phyloP scores from a whole-genome alignment of 495 filamentous ascomycete genomes.

The Durotheca rogersii region DNA sequence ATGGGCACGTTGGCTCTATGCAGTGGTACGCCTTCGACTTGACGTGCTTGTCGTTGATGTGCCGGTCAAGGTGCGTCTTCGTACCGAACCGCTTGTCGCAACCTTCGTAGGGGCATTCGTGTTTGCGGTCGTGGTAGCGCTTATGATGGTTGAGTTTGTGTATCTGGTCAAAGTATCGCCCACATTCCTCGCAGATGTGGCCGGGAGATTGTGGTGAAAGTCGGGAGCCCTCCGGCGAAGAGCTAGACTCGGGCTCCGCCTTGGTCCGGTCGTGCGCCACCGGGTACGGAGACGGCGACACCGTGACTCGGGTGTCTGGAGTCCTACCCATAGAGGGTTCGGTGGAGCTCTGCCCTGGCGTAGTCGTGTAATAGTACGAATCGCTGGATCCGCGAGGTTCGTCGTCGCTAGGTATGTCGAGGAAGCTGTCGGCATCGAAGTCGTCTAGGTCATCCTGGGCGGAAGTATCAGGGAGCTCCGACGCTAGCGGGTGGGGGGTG shows the following conservation, averaged over 20 bases:
- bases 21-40: constrained; percentile 53
- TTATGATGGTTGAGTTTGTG: constrained; percentile 55
- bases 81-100: constrained; percentile 52
- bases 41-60: constrained; percentile 53
- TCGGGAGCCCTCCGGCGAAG: constrained; percentile 31
- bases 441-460: constrained; percentile 22
- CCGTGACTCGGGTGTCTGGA: constrained; percentile 43
- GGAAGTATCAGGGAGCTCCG: constrained; percentile 8
- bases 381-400: constrained; percentile 33
- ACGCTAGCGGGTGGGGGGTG: constrained; percentile 25
- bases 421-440: constrained; percentile 34
- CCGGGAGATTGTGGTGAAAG: constrained; percentile 34
- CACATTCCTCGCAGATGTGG: constrained; percentile 44
- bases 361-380: constrained; percentile 41
- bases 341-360: constrained; percentile 42
- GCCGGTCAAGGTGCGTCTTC: constrained; percentile 53
- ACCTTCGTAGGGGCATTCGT: constrained; percentile 42
- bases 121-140: constrained; percentile 50
- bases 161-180: constrained; percentile 45
- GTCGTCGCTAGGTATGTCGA: constrained; percentile 36
- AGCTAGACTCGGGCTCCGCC: constrained; percentile 26
- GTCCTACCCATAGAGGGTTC: constrained; percentile 45
- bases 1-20: constrained; percentile 46
- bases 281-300: constrained; percentile 41
- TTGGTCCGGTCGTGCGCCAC: constrained; percentile 21